Evolutionary conservation across 345 rosid species (phyloP).

Genomic region (Firmiana major): DNA sequence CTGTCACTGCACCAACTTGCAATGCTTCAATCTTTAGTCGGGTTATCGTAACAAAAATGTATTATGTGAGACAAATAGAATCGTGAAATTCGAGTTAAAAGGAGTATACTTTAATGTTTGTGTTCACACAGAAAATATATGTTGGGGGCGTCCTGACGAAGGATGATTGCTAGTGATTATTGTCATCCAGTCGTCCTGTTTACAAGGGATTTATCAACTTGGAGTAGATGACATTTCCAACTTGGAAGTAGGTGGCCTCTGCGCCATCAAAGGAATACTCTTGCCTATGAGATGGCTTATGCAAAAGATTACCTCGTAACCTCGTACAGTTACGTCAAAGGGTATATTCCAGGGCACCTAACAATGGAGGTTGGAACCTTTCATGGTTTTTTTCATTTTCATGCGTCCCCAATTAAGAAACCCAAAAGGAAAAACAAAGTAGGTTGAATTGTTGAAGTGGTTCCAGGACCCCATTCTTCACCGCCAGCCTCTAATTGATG

Average conservation of each 20-base stretch:
- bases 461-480: neutral
- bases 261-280: no score
- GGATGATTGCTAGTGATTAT: neutral
- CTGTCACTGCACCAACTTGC: neutral
- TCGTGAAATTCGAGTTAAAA: no score
- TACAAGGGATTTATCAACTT: no score
- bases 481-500: neutral
- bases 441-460: neutral
- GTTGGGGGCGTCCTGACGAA: no score
- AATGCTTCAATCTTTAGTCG: no score
- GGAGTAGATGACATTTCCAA: no score
- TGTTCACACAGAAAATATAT: no score
- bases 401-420: neutral
- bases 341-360: neutral
- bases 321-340: neutral
- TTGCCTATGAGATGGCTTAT: neutral
- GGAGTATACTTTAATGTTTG: no score
- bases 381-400: neutral
- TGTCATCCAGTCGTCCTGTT: no score
- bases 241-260: no score
- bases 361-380: neutral
- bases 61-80: no score
- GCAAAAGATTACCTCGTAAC: neutral
- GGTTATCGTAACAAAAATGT: no score
- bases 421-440: neutral